Conservation (phyloP, 108 stramenopile genomes). For the Cylindrotheca closterium region DNA sequence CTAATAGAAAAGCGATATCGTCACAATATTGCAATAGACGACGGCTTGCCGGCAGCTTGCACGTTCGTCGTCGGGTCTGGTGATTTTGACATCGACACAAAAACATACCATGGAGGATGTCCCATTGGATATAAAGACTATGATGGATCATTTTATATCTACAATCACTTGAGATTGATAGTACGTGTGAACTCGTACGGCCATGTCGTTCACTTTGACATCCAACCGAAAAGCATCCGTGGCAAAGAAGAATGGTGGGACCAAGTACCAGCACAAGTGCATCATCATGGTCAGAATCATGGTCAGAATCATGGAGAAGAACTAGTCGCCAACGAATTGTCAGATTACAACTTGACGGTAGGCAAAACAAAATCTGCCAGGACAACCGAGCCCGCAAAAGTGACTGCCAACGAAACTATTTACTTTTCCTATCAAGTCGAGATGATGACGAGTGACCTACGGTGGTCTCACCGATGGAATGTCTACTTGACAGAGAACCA, state of each 20-base stretch:
- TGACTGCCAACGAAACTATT: not conserved
- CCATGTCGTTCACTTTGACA: not conserved
- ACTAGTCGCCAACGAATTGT: no score
- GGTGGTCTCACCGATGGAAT: not conserved
- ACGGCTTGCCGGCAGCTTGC: not conserved
- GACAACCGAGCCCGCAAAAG: no score
- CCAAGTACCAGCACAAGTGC: not conserved
- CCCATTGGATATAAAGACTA: not conserved
- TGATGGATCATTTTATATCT: not conserved
- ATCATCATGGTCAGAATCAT: no score
- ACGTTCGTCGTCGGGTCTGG: not conserved
- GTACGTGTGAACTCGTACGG: not conserved
- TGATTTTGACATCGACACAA: not conserved
- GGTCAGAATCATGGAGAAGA: no score
- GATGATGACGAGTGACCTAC: not conserved
- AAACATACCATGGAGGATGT: not conserved
- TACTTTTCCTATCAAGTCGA: not conserved
- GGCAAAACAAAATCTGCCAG: no score
- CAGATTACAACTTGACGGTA: no score
- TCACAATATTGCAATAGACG: not conserved
- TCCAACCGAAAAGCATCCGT: not conserved
- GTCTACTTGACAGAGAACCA: not conserved
- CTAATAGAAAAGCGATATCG: not conserved
- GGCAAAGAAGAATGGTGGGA: not conserved
- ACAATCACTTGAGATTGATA: not conserved